phyloP scores from a whole-genome alignment of 2,329 filamentous ascomycete species.

The Ophiostoma tasmaniense region DNA sequence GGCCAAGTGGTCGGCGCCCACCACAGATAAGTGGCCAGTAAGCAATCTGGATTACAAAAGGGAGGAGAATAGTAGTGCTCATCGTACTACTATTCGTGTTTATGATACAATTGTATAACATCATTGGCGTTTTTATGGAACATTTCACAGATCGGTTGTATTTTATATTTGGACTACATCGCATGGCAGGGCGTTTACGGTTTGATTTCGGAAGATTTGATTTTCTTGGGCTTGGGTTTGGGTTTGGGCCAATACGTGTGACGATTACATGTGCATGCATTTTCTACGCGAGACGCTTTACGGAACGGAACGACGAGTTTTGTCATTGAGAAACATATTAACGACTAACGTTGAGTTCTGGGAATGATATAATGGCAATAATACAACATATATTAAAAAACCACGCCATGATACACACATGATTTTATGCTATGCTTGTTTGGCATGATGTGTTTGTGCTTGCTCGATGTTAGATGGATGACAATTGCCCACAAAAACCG shows the following conservation, averaged over 20 bases:
- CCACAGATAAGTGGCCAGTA: background rate
- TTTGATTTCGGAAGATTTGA: background rate
- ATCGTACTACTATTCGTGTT: background rate
- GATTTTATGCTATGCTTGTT: background rate
- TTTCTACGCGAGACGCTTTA: background rate
- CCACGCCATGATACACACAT: no score
- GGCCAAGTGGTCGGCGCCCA: conserved; percentile 17
- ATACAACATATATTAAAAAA: background rate
- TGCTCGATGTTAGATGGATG: background rate
- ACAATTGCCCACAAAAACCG: background rate
- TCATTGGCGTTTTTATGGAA: background rate
- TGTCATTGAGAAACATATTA: background rate
- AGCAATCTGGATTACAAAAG: background rate
- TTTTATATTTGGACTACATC: background rate
- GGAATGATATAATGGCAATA: background rate
- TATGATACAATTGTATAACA: background rate
- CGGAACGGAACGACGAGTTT: background rate
- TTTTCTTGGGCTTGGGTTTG: background rate
- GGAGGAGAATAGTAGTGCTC: background rate
- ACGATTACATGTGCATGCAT: background rate
- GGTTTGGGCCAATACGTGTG: background rate
- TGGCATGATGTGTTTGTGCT: background rate
- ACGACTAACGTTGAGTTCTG: background rate
- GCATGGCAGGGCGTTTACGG: background rate
- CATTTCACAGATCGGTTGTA: background rate